Evolutionary conservation across 495 filamentous ascomycete species (phyloP).

Genomic region (Penicillium nucicola): DNA sequence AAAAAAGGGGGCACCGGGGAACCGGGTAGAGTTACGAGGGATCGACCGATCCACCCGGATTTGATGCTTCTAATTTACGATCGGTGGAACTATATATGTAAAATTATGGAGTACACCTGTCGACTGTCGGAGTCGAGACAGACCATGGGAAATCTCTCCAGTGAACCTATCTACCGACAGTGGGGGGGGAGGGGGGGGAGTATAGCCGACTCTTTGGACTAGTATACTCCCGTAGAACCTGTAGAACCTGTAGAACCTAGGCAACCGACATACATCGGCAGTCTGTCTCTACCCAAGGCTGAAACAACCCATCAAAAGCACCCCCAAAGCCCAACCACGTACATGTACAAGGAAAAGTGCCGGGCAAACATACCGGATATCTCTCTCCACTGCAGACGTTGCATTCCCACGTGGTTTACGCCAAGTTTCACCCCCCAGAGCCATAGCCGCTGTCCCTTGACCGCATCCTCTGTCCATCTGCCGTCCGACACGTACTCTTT

Average conservation of each 20-base stretch:
- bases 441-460: conserved; percentile 3
- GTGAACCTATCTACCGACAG: too few species aligned
- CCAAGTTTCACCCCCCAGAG: neutral
- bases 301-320: neutral
- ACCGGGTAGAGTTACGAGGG: conserved; percentile 2
- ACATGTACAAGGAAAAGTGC: neutral
- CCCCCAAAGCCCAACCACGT: neutral
- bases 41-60: conserved; percentile 7
- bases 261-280: too few species aligned
- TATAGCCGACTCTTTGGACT: too few species aligned
- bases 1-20: conserved; percentile 7
- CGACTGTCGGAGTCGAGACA: too few species aligned
- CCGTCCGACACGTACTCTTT: conserved; percentile 1
- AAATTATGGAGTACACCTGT: neutral
- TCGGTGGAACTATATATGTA: neutral
- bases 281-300: neutral
- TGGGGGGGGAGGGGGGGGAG: too few species aligned
- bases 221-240: too few species aligned
- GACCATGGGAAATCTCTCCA: too few species aligned
- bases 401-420: conserved; percentile 6
- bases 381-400: neutral
- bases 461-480: conserved; percentile 4
- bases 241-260: too few species aligned
- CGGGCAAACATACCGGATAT: neutral
- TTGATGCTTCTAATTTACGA: conserved; percentile 3